Conservation (phyloP, 768 basidiomycete genomes). For the Auriscalpium vulgare region DNA sequence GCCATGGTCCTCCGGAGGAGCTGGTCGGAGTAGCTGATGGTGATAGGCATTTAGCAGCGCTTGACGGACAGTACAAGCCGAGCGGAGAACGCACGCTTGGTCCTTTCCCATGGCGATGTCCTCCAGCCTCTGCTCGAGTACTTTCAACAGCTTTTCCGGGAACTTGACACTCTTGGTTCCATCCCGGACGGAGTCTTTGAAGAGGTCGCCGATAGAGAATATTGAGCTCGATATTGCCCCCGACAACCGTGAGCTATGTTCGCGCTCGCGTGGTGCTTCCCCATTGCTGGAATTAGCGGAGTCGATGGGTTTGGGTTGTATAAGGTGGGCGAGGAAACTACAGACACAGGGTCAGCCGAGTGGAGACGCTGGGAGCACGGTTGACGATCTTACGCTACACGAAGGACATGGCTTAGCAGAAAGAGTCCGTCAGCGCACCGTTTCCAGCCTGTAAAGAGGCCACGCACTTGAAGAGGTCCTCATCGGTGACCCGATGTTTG, state of each 20-base stretch:
- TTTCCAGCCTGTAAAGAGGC: slow-evolving; percentile 11
- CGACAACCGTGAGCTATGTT: slow-evolving; percentile 61
- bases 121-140: slow-evolving; percentile 83
- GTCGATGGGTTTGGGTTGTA: slow-evolving; percentile 46
- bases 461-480: slow-evolving; percentile 78
- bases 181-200: slow-evolving; percentile 62
- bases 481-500: slow-evolving; percentile 73
- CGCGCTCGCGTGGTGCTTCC: slow-evolving; percentile 38
- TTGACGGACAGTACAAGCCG: neutral
- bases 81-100: slow-evolving; percentile 52
- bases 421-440: slow-evolving; percentile 11
- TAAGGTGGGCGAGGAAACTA: slow-evolving; percentile 68
- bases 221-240: slow-evolving; percentile 50
- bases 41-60: neutral
- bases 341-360: slow-evolving; percentile 4
- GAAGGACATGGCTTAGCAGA: slow-evolving; percentile 59
- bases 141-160: slow-evolving; percentile 89
- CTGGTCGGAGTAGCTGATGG: slow-evolving; percentile 76
- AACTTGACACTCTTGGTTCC: slow-evolving; percentile 85
- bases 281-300: slow-evolving; percentile 17
- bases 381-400: slow-evolving; percentile 60
- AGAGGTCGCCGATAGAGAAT: slow-evolving; percentile 65
- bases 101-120: slow-evolving; percentile 93
- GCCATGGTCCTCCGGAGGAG: slow-evolving; percentile 85
- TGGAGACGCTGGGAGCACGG: neutral